Conservation (phyloP, 2,329 filamentous ascomycete species). For the Rhynchosporium agropyri region DNA sequence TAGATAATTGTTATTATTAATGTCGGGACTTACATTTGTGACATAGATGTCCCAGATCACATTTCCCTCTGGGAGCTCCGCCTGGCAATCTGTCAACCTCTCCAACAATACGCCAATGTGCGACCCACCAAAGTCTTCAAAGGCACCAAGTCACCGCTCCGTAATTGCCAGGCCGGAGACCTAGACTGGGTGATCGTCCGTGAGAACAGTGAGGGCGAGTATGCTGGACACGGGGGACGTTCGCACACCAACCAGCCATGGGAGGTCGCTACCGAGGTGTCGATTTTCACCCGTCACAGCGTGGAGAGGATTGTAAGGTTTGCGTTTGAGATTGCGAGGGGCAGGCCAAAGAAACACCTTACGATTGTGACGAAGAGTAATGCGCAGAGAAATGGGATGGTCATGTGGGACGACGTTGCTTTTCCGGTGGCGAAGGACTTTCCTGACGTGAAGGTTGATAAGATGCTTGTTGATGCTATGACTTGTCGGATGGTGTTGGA, state of each 20-base stretch:
- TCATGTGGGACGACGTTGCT: conserved; percentile 67
- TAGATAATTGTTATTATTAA: background rate
- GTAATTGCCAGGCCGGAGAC: conserved; percentile 48
- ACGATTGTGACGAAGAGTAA: conserved; percentile 69
- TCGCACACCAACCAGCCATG: conserved; percentile 59
- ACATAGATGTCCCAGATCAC: conserved; percentile 61
- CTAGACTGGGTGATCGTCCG: conserved; percentile 68
- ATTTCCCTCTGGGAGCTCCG: conserved; percentile 67
- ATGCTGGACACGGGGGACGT: conserved; percentile 52
- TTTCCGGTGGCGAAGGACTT: conserved; percentile 57
- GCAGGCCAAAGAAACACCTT: conserved; percentile 57
- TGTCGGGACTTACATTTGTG: background rate
- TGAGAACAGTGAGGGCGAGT: conserved; percentile 66
- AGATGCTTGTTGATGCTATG: conserved; percentile 63
- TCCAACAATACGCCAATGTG: conserved; percentile 69
- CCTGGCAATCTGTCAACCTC: conserved; percentile 62
- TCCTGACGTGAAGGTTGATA: conserved; percentile 61
- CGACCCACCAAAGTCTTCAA: conserved; percentile 61
- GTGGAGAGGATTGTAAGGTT: conserved; percentile 65
- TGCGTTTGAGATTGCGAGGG: conserved; percentile 58
- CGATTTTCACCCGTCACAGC: conserved; percentile 63
- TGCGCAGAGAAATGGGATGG: conserved; percentile 67
- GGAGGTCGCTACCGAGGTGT: conserved; percentile 63
- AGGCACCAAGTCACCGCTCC: conserved; percentile 59
- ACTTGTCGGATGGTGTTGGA: conserved; percentile 58